phyloP scores from a whole-genome alignment of 257 asterid genomes.

The Przewalskia tangutica region DNA sequence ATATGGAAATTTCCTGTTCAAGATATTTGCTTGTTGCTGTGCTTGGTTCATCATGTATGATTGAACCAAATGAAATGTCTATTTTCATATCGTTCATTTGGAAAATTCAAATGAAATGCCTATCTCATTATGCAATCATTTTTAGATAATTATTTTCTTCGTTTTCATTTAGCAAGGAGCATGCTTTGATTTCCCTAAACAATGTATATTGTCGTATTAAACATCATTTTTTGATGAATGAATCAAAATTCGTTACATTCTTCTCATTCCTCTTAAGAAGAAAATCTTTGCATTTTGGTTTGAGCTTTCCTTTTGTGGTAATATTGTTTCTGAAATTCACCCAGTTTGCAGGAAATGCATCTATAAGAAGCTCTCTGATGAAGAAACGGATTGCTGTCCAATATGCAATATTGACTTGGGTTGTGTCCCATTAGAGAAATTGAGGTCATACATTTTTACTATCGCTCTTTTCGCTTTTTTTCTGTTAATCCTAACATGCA shows the following conservation, averaged over 20 bases:
- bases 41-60: neutral
- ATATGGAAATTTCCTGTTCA: neutral
- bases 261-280: neutral
- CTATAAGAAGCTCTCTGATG: constrained; percentile 71
- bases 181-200: neutral
- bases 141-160: neutral
- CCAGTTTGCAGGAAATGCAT: constrained; percentile 95
- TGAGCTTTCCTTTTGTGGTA: neutral
- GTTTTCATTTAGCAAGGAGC: neutral
- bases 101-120: neutral
- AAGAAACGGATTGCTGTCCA: constrained; percentile 83
- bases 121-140: neutral
- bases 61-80: neutral
- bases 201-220: neutral
- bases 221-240: neutral
- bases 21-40: neutral
- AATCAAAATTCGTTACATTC: neutral
- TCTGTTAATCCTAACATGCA: neutral
- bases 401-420: constrained; percentile 83
- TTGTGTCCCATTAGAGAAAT: constrained; percentile 73
- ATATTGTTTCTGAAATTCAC: constrained; percentile 4
- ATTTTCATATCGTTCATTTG: neutral
- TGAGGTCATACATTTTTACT: constrained; percentile 44
- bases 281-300: neutral
- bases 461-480: neutral